Evolutionary conservation across 139 green algal genomes (phyloP), one percentile per base, ranked within the genome.

Genomic region (Chlorella sp.): DNA sequence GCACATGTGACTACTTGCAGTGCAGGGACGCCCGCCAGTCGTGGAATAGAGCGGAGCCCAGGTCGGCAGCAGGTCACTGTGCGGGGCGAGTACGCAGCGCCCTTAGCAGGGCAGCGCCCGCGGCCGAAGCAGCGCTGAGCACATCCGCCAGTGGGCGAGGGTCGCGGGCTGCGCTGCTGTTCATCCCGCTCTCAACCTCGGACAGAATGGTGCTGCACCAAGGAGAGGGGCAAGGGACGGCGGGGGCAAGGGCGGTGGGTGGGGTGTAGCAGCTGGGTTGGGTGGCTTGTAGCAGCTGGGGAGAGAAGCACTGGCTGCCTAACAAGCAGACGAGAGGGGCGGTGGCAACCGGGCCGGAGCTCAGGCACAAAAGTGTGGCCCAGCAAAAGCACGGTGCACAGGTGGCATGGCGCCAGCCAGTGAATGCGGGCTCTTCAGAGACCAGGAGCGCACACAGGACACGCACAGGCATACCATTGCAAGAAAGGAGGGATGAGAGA

Each of bases 141-240:
- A 61, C 83, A 26, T 40, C 61, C 24, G 83, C 61, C 36, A 76
- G 61, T 26, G 61, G 83, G 83, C 61, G 36, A 26, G 60, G 36
- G 83, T 57, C 83, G 9, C 53, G 79, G n/a, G 53, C 32, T 14
- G 61, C 26, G 24, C 9, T 24, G 24, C 9, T 24, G 24, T 53
- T 37, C 61, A 77, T 26, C 22, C 80, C 80, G 30, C 61, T 77
- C 61, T 87, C 83, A 36, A 87, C 83, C 83, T 87, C 83, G 12
- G 60, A 77, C 36, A 87, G 36, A 0, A 87, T 87, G 60, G 26
- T 60, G 9, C 83, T 87, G 83, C 81, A 75, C 3, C 22, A 57
- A 57, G 48, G 48, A 57, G 48, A 57, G 48, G 36, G 64, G 11
- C 11, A 71, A 28, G 64, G 24, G 64, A 1, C 40, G 75, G 75